Base-by-base conservation (phyloP, 129 eudicot species). In the Escallonia herrerae region DNA sequence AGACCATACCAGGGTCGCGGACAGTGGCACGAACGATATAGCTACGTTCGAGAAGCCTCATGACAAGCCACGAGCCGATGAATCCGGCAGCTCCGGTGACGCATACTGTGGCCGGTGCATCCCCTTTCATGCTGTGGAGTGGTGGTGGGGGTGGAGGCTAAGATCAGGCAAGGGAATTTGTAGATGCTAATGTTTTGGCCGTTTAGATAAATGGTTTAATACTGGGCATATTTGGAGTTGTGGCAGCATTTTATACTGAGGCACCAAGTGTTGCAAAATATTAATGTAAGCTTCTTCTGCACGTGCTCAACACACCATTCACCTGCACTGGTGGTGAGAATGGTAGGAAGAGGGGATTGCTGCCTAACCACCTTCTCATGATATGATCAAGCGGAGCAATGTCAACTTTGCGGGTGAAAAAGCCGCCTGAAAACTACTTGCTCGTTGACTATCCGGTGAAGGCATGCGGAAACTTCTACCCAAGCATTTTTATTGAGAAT, bases 31-130 rank as follows among this genome's bases (percentile, higher is more conserved):
- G 97, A 43, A 90, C 97, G 40, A 11, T 57, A 65, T 87, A 87
- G 14, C 87, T 95, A 33, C 93, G 93, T 51, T 90, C 80, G 11
- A 90, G 95, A 49, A 90, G 87, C 65, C 87, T 80, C 95, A 87
- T 84, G 73, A 84, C 81, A 3, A 90, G 86, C 95, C 97, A 90
- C 5, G 97, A 87, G 56, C 95, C 95, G 5, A 87, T 75, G 81
- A 73, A 90, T 12, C 97, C 97, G 15, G 95, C 43, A 0, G 97
- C 97, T 51, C 97, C 97, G 3, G 97, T 91, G 69, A 91, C 95
- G 38, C 97, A 91, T 1, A 87, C 97, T 43, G 81, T 82, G 69
- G 66, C 55, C 1, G 72, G 42, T 38, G 72, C 43, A 48, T 44
- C 56, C 5, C 47, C 60, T 76, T 52, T 56, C 84, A 79, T 83